Conservation (phyloP, 306 rosid genomes). For the Leucaena leucocephala region DNA sequence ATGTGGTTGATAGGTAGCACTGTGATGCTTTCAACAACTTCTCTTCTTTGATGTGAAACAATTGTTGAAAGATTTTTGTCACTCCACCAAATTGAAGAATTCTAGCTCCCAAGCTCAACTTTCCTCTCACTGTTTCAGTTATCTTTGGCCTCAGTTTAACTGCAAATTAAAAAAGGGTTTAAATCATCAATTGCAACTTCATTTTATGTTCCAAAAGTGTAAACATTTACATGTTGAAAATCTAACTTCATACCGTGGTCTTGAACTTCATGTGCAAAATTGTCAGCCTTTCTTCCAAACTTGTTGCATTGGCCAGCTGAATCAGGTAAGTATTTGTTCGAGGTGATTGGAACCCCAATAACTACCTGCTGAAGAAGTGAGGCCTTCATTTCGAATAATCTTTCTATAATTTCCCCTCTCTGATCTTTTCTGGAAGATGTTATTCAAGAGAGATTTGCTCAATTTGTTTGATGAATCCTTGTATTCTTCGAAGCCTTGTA, state of each 20-base stretch:
- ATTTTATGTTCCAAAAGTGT: neutral
- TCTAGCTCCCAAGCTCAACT: conserved; percentile 60
- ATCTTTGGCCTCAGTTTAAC: conserved; percentile 54
- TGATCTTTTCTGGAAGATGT: neutral
- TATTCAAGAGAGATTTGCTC: neutral
- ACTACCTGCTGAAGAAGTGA: conserved; percentile 47
- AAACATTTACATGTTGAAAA: neutral
- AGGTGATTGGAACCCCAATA: conserved; percentile 40
- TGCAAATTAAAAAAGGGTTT: conserved; percentile 25
- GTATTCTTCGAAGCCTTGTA: neutral
- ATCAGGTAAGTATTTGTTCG: conserved; percentile 32
- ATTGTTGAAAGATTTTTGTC: conserved; percentile 46
- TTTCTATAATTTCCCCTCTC: neutral
- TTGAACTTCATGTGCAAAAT: conserved; percentile 31
- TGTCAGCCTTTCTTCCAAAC: conserved; percentile 18
- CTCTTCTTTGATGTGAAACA: conserved; percentile 48
- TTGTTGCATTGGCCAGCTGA: conserved; percentile 22
- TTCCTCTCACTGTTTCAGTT: conserved; percentile 57
- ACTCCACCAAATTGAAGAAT: conserved; percentile 57
- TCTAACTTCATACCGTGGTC: conserved; percentile 24
- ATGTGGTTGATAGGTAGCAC: conserved; percentile 63
- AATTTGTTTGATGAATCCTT: conserved; percentile 18
- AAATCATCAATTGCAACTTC: neutral
- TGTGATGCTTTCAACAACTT: conserved; percentile 52
- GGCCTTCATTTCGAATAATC: conserved; percentile 38